These are phyloP conservation scores for Entonaema liquescens DNA, from an alignment of 495 filamentous ascomycete genomes.

Conservation along the genomic window DNA sequence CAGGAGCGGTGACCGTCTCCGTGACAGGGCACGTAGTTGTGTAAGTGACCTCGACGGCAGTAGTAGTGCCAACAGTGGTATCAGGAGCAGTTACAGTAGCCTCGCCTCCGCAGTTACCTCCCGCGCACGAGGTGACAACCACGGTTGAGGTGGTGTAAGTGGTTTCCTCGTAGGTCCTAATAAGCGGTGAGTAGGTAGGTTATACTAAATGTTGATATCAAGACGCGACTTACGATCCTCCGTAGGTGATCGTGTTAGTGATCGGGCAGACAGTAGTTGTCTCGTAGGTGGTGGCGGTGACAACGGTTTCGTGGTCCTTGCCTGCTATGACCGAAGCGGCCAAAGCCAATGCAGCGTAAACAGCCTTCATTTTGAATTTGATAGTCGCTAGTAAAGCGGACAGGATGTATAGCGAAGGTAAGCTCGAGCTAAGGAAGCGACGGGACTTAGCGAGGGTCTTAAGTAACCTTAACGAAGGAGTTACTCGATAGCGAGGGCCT, in stretches of 20 bases:
- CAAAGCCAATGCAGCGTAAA: constrained; percentile 51
- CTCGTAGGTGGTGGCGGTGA: constrained; percentile 41
- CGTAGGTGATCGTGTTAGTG: constrained; percentile 42
- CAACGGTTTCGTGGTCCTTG: constrained; percentile 25
- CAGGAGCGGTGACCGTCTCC: constrained; percentile 49
- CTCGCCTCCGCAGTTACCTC: constrained; percentile 41
- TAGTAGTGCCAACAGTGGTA: constrained; percentile 46
- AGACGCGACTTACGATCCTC: constrained; percentile 40
- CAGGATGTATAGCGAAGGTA: constrained; percentile 40
- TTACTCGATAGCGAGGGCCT: constrained; percentile 44
- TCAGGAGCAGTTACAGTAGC: constrained; percentile 43
- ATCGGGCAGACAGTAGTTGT: constrained; percentile 50
- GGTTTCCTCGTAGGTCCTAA: constrained; percentile 44
- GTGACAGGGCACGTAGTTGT: constrained; percentile 54
- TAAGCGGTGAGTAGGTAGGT: constrained; percentile 8
- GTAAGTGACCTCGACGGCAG: constrained; percentile 53
- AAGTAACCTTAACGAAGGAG: constrained; percentile 61
- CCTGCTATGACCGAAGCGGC: constrained; percentile 51
- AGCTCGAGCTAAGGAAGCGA: constrained; percentile 9
- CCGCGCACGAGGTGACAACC: constrained; percentile 44
- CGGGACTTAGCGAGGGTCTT: constrained; percentile 43
- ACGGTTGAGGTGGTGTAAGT: constrained; percentile 47
- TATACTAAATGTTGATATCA: neutral
- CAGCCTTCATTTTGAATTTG: constrained; percentile 53
- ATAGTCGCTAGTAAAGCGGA: constrained; percentile 24